Evolutionary conservation across 495 filamentous ascomycete species (phyloP).

Genomic region (Aspergillus taichungensis): DNA sequence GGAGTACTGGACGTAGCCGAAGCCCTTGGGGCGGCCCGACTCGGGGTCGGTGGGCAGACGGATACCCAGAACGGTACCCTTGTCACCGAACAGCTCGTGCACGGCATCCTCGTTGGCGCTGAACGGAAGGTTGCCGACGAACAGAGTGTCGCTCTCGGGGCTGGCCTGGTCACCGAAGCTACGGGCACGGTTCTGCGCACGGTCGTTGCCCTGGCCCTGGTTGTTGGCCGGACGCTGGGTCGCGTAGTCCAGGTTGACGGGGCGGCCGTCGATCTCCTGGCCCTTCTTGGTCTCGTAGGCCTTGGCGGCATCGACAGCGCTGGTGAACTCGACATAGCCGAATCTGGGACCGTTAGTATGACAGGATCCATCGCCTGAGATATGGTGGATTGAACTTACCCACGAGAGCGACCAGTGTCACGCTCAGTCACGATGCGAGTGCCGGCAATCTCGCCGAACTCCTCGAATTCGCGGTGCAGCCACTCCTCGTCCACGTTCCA

Average conservation of each 20-base stretch:
- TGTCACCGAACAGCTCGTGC: constrained; percentile 62
- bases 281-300: constrained; percentile 77
- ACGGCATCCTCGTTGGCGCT: constrained; percentile 70
- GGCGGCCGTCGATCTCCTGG: constrained; percentile 71
- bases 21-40: constrained; percentile 82
- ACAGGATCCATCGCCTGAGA: background rate
- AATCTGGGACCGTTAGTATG: constrained; percentile 46
- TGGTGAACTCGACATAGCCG: constrained; percentile 89
- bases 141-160: constrained; percentile 78
- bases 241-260: constrained; percentile 84
- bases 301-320: constrained; percentile 57
- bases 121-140: constrained; percentile 88
- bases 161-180: constrained; percentile 71
- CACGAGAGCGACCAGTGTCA: constrained; percentile 75
- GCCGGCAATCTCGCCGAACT: constrained; percentile 66
- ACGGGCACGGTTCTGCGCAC: constrained; percentile 59
- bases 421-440: constrained; percentile 79
- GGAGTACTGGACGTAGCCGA: constrained; percentile 82
- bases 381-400: constrained; percentile 38
- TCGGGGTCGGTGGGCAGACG: constrained; percentile 87
- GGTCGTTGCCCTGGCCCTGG: constrained; percentile 42
- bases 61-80: constrained; percentile 63
- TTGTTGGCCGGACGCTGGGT: constrained; percentile 49
- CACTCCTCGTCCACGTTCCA: constrained; percentile 93
- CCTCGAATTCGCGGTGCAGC: constrained; percentile 78